Base-by-base conservation (phyloP, 306 rosid species). In the Echinosophora koreensis region DNA sequence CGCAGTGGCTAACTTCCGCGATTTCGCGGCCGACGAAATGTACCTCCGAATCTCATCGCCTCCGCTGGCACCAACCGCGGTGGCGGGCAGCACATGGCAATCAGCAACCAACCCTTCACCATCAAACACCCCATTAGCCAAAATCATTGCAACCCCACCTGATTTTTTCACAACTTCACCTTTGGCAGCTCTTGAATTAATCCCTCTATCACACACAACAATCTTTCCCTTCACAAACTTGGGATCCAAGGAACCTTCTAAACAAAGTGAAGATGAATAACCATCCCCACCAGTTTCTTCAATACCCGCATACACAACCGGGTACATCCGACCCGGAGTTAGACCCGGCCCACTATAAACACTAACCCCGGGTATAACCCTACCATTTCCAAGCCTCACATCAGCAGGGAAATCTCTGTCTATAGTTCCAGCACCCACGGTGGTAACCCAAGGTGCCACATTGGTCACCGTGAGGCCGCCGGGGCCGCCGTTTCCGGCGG, bases 31-130 rank as follows among this genome's bases (percentile, higher is more conserved):
- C 0, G 16, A 59, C 0, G 91, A 77, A 1, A 93, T 84, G 83
- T 93, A 93, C 7, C 52, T 77, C 10, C 98, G 71, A 3, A 93
- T 87, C 57, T 83, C 88, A 13, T 93, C 93, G 0, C 98, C 98
- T 5, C 84, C 77, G 3, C 73, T 28, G 1, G 98, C 98, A 0
- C 96, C 98, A 0, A 93, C 92, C 0, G 97, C 80, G 0, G 98
- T 89, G 46, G 97, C 98, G 0, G 98, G 98, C 32, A 93, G 75
- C 4, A 93, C 90, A 27, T 93, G 97, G 85, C 97, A 87, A 81
- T 93, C 98, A 3, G 98, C 98, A 1, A 91, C 97, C 44, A 93
- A 82, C 0, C 98, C 98, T 82, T 93, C 98, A 2, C 98, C 98
- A 34, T 93, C 98, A 81, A 91, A 93, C 0, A 89, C 90, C 0